A percentile compares a stretch with the other conserved stretches of the same genome.
Conservation (phyloP, 192 early-diverging fungal genomes). For the Chytriomyces hyalinus region DNA sequence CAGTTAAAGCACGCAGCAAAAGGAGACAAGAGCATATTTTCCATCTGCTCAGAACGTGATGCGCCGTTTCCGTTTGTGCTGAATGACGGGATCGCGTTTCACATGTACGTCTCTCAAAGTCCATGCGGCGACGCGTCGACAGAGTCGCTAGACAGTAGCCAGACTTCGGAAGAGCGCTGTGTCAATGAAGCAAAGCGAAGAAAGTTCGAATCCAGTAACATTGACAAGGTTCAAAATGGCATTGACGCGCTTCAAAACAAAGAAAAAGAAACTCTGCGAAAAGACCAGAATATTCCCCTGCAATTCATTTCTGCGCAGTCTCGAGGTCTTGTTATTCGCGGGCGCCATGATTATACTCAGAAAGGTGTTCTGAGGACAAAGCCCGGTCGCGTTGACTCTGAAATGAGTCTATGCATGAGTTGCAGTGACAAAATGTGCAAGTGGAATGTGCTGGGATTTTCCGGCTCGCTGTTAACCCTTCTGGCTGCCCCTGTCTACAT, state of each 20-base stretch:
- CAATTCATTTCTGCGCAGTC: conserved; percentile 2
- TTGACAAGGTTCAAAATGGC: conserved; percentile 39
- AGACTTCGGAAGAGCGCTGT: conserved; percentile 38
- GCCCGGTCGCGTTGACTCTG: conserved; percentile 72
- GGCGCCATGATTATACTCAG: conserved; percentile 61
- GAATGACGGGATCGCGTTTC: conserved; percentile 53
- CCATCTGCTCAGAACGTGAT: not conserved
- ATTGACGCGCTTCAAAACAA: conserved; percentile 39
- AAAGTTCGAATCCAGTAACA: conserved; percentile 48
- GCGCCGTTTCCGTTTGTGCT: conserved; percentile 4
- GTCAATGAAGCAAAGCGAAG: conserved; percentile 48
- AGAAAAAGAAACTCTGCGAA: no score
- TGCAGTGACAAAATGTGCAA: conserved; percentile 89
- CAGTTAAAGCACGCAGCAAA: no score
- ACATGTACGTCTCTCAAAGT: conserved; percentile 78
- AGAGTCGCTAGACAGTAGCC: conserved; percentile 33
- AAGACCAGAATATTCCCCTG: not conserved
- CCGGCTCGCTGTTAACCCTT: conserved; percentile 70
- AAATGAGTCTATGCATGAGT: conserved; percentile 74
- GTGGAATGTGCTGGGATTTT: conserved; percentile 84
- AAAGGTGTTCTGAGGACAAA: conserved; percentile 77
- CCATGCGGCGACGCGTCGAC: conserved; percentile 88
- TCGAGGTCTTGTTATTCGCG: conserved; percentile 49
- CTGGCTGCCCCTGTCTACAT: conserved; percentile 72
- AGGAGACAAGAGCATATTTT: not conserved